Evolutionary conservation across 2,329 filamentous ascomycete genomes (phyloP), one percentile per base, ranked within the genome.

Genomic region (Exophiala oligosperma): DNA sequence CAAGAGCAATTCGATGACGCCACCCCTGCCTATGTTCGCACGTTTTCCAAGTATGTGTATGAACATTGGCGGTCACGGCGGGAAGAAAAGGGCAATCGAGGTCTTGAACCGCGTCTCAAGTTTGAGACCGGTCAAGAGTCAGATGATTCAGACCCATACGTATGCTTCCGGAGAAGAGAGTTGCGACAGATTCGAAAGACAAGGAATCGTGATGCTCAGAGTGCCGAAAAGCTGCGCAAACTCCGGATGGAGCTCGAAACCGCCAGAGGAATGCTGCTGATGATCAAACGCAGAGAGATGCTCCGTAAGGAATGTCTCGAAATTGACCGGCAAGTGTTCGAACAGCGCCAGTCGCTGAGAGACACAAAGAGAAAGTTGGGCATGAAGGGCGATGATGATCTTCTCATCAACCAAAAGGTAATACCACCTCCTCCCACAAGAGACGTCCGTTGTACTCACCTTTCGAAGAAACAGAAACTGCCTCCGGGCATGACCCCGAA

Each of bases 111-210:
- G 6, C 81, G 79, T 23, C 84, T 97, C 54, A 69, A 80, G 78
- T 94, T 96, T 65, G 94, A 99, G 77, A 95, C 88, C 48, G 91
- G 94, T 63, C 89, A 91, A 71, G 93, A 97, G 65, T 95, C 88
- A 61, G 94, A 99, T 73, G 94, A 99, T 72, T 86, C 90, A 68
- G 94, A 99, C 75, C 94, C 94, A 49, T 99, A 96, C 76, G 92
- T 99, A 69, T 99, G 94, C 76, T 99, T 99, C 84, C 86, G 94
- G 71, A 87, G 94, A 67, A 90, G 94, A 64, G 94, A 99, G 75
- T 90, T 96, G 48, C 88, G 94, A 57, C 91, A 96, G 73, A 93
- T 92, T 50, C 89, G 94, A 68, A 99, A 97, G 78, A 99, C 94
- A 38, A 85, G 94, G 70, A 91, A 91, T 66, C 87, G 94, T 70